Percentiles rank a stretch among this genome's conserved stretches.
Conservation (phyloP, 1,284 basidiomycete genomes). For the Austroboletus sp. region DNA sequence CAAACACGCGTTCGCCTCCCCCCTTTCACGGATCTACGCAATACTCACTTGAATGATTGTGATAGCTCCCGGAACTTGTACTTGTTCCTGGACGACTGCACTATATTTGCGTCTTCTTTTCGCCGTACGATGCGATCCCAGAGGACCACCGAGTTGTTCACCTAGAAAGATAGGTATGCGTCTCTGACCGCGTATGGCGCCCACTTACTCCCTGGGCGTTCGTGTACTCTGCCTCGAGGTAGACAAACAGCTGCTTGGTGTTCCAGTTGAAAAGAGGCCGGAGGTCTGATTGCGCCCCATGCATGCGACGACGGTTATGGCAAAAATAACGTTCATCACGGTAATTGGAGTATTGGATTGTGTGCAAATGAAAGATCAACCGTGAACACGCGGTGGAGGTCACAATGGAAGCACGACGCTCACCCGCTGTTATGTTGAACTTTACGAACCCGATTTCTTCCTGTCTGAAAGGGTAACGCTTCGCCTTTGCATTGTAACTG, state of each 20-base stretch:
- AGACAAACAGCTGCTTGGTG: conserved; percentile 87
- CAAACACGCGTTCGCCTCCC: conserved; percentile 18
- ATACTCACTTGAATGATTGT: conserved; percentile 70
- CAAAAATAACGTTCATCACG: conserved; percentile 3
- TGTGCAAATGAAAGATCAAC: conserved; percentile 28
- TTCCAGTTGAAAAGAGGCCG: conserved; percentile 86
- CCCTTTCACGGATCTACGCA: conserved; percentile 9
- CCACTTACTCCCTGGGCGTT: conserved; percentile 62
- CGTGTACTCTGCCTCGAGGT: conserved; percentile 73
- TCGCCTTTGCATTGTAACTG: conserved; percentile 51
- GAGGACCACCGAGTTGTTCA: conserved; percentile 76
- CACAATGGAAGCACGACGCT: conserved; percentile 29
- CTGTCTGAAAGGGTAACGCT: conserved; percentile 49
- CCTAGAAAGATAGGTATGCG: conserved; percentile 37
- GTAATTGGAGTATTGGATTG: conserved; percentile 13
- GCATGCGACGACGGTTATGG: conserved; percentile 1
- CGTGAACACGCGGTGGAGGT: conserved; percentile 21
- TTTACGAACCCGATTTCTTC: conserved; percentile 71
- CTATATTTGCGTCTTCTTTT: conserved; percentile 67
- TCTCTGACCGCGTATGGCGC: not conserved
- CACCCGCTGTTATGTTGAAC: conserved; percentile 73
- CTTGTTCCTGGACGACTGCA: conserved; percentile 59
- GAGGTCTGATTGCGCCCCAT: conserved; percentile 49
- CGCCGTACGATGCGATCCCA: conserved; percentile 86
- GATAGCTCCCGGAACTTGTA: conserved; percentile 76